Percentiles rank a stretch among this genome's conserved stretches.
phyloP scores from a whole-genome alignment of 148 eudicot species.

The Linanthus parryae region DNA sequence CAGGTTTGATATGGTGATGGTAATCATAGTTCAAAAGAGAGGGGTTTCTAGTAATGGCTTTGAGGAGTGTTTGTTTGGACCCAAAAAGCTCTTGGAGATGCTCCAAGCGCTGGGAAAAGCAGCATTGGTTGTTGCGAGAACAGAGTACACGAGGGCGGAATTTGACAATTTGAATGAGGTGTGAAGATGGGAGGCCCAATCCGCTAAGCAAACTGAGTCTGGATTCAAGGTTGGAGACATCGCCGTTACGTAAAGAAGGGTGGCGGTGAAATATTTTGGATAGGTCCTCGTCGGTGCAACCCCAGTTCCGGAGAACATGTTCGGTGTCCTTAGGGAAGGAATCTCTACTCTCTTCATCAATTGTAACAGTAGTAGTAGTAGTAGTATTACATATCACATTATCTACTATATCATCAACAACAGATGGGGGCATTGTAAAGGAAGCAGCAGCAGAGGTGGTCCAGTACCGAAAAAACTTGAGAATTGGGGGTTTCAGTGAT shows the following conservation, averaged over 20 bases:
- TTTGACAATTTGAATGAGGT: constrained; percentile 40
- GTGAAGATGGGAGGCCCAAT: constrained; percentile 38
- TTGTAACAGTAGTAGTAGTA: too few species aligned
- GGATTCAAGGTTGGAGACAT: constrained; percentile 29
- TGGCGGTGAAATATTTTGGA: constrained; percentile 29
- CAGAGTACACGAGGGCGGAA: constrained; percentile 60
- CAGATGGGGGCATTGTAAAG: background rate
- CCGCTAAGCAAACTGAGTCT: constrained; percentile 39
- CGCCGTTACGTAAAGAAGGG: constrained; percentile 38
- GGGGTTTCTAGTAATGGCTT: constrained; percentile 63
- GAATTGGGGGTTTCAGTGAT: constrained; percentile 1
- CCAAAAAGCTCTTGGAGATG: constrained; percentile 44
- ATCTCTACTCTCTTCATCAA: too few species aligned
- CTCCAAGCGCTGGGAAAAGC: constrained; percentile 39
- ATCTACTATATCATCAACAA: background rate
- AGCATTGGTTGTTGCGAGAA: constrained; percentile 18
- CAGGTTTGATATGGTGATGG: constrained; percentile 32
- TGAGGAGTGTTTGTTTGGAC: constrained; percentile 39
- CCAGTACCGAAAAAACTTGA: background rate
- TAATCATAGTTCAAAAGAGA: constrained; percentile 65
- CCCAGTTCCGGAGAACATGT: constrained; percentile 57
- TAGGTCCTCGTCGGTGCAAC: constrained; percentile 49
- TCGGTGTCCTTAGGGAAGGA: constrained; percentile 19
- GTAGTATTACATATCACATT: background rate
- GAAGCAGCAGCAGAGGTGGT: background rate